Evolutionary conservation across 2,329 filamentous ascomycete genomes (phyloP), one percentile per base, ranked within the genome.

Genomic region (Pyrenochaeta sp.): DNA sequence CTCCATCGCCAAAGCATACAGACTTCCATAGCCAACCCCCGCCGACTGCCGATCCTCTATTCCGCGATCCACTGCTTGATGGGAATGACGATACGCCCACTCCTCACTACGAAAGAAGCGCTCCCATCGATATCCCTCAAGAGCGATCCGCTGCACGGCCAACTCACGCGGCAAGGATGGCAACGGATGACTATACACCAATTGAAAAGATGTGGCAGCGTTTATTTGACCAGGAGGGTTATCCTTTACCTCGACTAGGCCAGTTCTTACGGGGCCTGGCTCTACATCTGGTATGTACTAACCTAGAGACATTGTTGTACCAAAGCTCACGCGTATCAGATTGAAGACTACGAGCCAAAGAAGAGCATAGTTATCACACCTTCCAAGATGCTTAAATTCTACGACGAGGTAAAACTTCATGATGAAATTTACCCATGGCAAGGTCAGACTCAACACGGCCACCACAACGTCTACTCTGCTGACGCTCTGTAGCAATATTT

Each of bases 261-360:
- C 85, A 92, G 60, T 87, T 95, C 33, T 77, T 96, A 43, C 82
- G 87, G 49, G 90, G 90, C 0, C 79, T 96, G 51, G 91, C 90
- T 11, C 81, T 86, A 48, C 88, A 92, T 70, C 78, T 96, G 66
- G 90, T 92, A 78, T 65, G 83, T 74, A 49, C 5, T 12, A 31
- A 23, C 2, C 17, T 17, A 4, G 10, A 20, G 23, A 18, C 4
- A 12, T 10, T 9, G 4, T 7, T 31, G 7, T n/a, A 5, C 27
- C 17, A 21, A 33, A 27, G 31, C 62, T 57, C 56, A n/a, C 29
- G 11, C 49, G 1, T 15, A 5, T 7, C 39, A 89, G 87, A 87
- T 91, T 61, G 85, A 90, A 50, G 84, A 91, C 60, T 89, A 88
- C 67, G 79, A 86, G 41, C 89, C 90, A 0, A 85, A 83, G 58